A percentile compares a stretch with the other conserved stretches of the same genome.
Evolutionary conservation across 202 grass and related monocot genomes (phyloP).

Genomic region (Bolboschoenoplectus hybrid): DNA sequence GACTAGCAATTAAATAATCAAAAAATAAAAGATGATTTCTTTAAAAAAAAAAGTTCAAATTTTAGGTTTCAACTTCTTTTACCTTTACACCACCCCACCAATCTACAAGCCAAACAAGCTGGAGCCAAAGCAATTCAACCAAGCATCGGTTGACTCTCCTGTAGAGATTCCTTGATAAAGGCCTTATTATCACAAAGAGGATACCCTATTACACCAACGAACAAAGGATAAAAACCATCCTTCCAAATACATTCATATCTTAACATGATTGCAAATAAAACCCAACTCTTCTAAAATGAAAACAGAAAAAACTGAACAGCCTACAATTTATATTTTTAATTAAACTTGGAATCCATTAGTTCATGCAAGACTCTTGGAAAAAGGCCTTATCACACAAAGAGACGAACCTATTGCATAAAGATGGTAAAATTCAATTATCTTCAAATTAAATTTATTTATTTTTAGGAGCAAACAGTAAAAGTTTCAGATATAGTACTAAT

Average conservation of each 20-base stretch:
- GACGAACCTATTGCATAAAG: constrained; percentile 43
- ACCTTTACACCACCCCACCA: constrained; percentile 95
- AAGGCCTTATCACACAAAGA: constrained; percentile 63
- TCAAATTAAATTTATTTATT: neutral
- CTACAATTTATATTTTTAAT: neutral
- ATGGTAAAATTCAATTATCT: neutral
- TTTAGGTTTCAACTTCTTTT: constrained; percentile 19
- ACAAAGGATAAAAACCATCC: constrained; percentile 1
- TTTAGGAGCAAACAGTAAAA: neutral
- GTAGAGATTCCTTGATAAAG: constrained; percentile 72
- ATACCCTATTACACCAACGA: constrained; percentile 48
- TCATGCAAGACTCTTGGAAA: constrained; percentile 58
- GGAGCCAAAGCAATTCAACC: constrained; percentile 77
- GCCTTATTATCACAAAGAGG: constrained; percentile 61
- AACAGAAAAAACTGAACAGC: neutral
- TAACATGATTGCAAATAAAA: neutral
- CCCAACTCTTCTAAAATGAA: neutral
- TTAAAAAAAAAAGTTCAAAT: neutral
- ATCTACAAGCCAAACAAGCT: constrained; percentile 88
- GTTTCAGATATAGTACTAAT: neutral
- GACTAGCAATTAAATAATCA: neutral
- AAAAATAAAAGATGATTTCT: neutral
- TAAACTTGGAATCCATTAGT: constrained; percentile 51
- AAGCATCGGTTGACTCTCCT: constrained; percentile 69
- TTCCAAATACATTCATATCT: neutral